Evolutionary conservation across 495 filamentous ascomycete genomes (phyloP).

Genomic region (Poronia punctata): DNA sequence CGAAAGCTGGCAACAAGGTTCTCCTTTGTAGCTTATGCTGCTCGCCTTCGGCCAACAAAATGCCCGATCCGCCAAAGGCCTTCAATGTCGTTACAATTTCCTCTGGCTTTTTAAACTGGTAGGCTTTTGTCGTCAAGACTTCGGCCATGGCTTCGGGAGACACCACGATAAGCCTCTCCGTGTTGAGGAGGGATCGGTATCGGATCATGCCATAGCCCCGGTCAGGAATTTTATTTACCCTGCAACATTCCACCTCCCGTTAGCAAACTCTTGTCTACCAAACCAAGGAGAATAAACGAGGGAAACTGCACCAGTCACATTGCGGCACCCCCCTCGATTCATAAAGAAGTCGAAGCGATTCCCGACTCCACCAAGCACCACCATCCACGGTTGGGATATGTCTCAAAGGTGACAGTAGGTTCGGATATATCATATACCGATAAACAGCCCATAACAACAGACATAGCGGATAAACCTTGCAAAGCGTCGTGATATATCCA

Average conservation of each 20-base stretch:
- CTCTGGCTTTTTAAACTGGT: slow-evolving; percentile 61
- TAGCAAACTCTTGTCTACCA: background rate
- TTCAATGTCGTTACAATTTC: slow-evolving; percentile 43
- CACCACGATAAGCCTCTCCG: slow-evolving; percentile 54
- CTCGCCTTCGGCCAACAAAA: slow-evolving; percentile 67
- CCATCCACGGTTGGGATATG: slow-evolving; percentile 48
- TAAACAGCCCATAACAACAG: slow-evolving; percentile 26
- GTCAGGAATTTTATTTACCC: slow-evolving; percentile 54
- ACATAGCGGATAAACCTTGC: background rate
- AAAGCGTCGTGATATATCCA: slow-evolving; percentile 1
- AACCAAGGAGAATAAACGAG: background rate
- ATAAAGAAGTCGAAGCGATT: slow-evolving; percentile 43
- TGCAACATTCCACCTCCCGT: slow-evolving; percentile 1
- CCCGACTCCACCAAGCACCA: slow-evolving; percentile 35
- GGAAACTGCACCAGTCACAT: slow-evolving; percentile 43
- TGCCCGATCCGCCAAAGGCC: slow-evolving; percentile 54
- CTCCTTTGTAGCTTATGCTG: slow-evolving; percentile 67
- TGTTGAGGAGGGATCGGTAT: slow-evolving; percentile 54
- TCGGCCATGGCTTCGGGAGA: slow-evolving; percentile 52
- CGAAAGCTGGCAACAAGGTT: slow-evolving; percentile 65
- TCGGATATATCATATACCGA: slow-evolving; percentile 52
- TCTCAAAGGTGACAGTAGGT: slow-evolving; percentile 53
- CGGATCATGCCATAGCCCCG: slow-evolving; percentile 66
- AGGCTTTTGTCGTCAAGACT: slow-evolving; percentile 52
- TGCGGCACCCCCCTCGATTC: slow-evolving; percentile 49